Base-by-base conservation (phyloP, 2,329 filamentous ascomycete species). In the Claviceps cyperi region DNA sequence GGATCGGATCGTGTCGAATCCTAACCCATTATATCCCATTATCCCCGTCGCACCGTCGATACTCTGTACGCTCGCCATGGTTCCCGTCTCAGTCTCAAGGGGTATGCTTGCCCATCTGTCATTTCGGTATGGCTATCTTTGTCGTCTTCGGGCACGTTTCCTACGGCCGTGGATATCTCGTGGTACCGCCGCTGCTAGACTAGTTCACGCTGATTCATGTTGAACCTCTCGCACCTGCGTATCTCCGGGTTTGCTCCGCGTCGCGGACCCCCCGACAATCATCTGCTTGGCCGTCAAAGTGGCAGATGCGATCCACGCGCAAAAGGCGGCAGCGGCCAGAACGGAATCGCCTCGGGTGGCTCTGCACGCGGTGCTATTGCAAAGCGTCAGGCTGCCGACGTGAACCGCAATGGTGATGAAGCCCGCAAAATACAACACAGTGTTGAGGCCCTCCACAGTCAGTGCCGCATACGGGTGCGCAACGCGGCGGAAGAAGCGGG, bases 401-500 rank as follows among this genome's bases (percentile, higher is more conserved):
- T 79, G 81, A 54, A 75, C 70, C 43, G 75, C 68, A 19, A 81
- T 69, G 9, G 75, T 75, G 56, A 79, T 69, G 64, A 81, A 81
- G 50, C 77, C 77, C 19, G 70, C 67, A 60, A 81, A 76, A 65
- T 78, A 79, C 59, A 81, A 74, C 50, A 79, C 54, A 4, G 70
- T 65, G 60, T 79, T 81, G 56, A 69, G 50, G 36, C 66, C 58
- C 56, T 81, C 77, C 52, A 80, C 54, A 24, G 62, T 67, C 36
- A 81, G 59, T 41, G 70, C 66, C 11, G 65, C 68, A 54, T 71
- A 73, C 32, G 75, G 71, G 59, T 77, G 70, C 36, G 71, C 70
- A 39, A 66, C 67, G 41, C 66, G 64, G 1, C 72, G 67, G 14
- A 65, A 56, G 52, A 72, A 72, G 45, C 70, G 68, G 5, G 75